Evolutionary conservation across 108 stramenopile genomes (phyloP).

Genomic region (Nitzschia putrida): DNA sequence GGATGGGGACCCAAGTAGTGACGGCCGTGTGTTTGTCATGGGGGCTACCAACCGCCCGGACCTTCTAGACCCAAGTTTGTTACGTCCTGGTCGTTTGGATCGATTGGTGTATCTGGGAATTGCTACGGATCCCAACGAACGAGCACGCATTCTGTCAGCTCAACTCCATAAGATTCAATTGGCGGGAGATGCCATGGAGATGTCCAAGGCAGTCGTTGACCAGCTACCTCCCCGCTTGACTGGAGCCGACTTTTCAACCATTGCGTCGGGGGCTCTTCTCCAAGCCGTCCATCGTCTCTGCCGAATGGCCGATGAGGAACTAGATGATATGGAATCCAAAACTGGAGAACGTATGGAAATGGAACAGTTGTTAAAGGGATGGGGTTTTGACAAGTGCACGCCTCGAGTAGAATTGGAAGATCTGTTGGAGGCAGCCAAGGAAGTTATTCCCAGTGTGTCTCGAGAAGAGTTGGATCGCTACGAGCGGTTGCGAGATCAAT

Average conservation of each 20-base stretch:
- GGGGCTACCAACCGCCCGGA: constrained; percentile 99
- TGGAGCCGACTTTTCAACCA: constrained; percentile 92
- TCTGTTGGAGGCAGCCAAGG: constrained; percentile 62
- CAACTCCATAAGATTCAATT: constrained; percentile 87
- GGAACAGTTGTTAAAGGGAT: constrained; percentile 57
- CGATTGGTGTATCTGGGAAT: constrained; percentile 91
- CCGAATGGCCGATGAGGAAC: constrained; percentile 70
- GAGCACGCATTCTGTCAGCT: constrained; percentile 71
- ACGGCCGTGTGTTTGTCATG: constrained; percentile 83
- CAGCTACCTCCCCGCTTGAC: constrained; percentile 78
- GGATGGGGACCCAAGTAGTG: constrained; percentile 50
- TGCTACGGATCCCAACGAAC: constrained; percentile 64
- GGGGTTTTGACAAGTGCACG: constrained; percentile 58
- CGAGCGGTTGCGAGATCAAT: constrained; percentile 49
- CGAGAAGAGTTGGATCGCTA: constrained; percentile 62
- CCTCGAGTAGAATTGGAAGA: constrained; percentile 64
- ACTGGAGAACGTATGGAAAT: constrained; percentile 2
- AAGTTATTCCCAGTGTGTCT: constrained; percentile 70
- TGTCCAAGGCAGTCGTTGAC: constrained; percentile 62
- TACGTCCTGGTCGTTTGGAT: constrained; percentile 98
- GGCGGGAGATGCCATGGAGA: constrained; percentile 55
- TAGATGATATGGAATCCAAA: constrained; percentile 15
- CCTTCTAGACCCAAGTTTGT: constrained; percentile 90
- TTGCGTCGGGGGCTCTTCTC: constrained; percentile 84
- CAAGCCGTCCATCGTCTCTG: constrained; percentile 74